Evolutionary conservation across 1,284 basidiomycete species (phyloP).

Genomic region (Sutorius eximius): DNA sequence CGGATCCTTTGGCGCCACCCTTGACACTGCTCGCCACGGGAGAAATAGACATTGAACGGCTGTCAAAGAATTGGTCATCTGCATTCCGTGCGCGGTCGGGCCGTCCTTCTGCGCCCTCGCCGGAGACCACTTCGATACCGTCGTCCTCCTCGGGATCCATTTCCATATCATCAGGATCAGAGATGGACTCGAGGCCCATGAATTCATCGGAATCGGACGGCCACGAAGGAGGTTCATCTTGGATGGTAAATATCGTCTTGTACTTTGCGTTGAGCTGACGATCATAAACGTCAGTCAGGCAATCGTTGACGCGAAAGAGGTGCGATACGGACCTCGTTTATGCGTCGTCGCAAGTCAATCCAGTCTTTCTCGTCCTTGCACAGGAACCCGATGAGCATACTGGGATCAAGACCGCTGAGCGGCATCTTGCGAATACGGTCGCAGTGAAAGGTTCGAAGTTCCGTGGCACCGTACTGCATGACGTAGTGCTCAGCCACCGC

Average conservation of each 20-base stretch:
- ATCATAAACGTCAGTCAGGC: constrained; percentile 2
- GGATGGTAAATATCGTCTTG: constrained; percentile 77
- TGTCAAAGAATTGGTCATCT: constrained; percentile 49
- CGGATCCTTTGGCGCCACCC: constrained; percentile 43
- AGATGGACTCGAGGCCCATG: constrained; percentile 78
- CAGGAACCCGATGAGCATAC: constrained; percentile 94
- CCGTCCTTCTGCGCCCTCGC: constrained; percentile 16
- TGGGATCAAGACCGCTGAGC: constrained; percentile 88
- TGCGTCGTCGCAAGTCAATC: constrained; percentile 75
- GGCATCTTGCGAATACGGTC: constrained; percentile 94
- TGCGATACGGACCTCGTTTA: constrained; percentile 58
- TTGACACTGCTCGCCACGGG: constrained; percentile 40
- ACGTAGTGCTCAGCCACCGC: constrained; percentile 58
- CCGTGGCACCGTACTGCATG: constrained; percentile 59
- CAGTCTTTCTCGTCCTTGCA: constrained; percentile 82
- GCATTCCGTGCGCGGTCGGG: constrained; percentile 26
- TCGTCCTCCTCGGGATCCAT: constrained; percentile 48
- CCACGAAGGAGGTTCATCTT: constrained; percentile 86
- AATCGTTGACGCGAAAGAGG: neutral
- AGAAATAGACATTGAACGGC: constrained; percentile 41
- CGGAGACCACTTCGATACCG: constrained; percentile 32
- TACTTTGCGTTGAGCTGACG: constrained; percentile 54
- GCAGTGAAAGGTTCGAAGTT: constrained; percentile 90
- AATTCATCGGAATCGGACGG: constrained; percentile 70
- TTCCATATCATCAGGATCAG: constrained; percentile 70